Conservation (phyloP, 345 rosid species). For the Corymbia maculata region DNA sequence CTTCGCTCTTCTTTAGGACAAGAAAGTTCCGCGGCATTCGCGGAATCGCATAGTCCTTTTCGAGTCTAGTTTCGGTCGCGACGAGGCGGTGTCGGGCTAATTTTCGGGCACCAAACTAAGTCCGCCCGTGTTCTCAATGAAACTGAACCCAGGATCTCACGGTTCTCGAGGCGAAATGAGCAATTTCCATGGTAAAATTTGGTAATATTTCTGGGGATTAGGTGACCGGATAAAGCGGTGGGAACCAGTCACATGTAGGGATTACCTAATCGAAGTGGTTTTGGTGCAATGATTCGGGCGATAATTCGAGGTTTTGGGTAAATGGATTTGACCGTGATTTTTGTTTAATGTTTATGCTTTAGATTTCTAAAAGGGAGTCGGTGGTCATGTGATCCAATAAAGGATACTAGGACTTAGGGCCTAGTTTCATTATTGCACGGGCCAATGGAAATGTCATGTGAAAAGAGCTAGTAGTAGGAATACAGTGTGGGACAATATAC, state of each 20-base stretch:
- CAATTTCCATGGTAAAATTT: neutral
- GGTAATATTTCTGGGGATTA: neutral
- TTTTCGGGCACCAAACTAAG: neutral
- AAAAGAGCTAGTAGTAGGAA: neutral
- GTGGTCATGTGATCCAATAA: neutral
- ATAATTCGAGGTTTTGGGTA: neutral
- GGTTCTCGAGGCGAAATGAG: neutral
- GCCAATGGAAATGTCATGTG: neutral
- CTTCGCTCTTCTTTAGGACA: rapidly evolving
- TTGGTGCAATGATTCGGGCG: neutral
- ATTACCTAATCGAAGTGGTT: neutral
- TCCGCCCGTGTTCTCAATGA: neutral
- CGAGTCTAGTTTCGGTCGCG: neutral
- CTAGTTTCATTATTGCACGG: neutral
- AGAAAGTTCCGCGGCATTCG: neutral
- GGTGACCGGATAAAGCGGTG: neutral
- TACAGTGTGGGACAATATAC: neutral
- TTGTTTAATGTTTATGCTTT: neutral
- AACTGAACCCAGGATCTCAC: neutral
- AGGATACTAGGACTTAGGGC: neutral
- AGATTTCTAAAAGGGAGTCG: neutral
- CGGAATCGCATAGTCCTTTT: neutral
- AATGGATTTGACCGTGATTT: neutral
- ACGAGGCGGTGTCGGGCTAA: neutral
- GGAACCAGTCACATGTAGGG: neutral